Evolutionary conservation across 208 protist genomes (phyloP).

Genomic region (Leishmania braziliensis): DNA sequence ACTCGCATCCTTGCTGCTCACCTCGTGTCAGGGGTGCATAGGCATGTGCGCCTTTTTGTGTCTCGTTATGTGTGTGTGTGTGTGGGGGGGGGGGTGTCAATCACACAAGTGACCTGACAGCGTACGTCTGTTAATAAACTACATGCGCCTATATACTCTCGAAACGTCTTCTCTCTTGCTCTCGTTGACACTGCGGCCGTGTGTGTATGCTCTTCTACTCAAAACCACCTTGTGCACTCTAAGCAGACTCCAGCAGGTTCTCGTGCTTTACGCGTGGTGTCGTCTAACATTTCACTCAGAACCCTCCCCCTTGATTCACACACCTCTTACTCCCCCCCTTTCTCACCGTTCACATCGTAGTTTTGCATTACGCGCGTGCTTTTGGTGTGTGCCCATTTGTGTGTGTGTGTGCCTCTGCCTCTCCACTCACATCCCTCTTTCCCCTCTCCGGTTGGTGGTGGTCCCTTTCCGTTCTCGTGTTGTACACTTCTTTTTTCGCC

Average conservation of each 20-base stretch:
- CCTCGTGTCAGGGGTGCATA: background rate
- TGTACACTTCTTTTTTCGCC: background rate
- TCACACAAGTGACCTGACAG: background rate
- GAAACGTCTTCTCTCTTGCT: background rate
- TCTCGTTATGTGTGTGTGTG: background rate
- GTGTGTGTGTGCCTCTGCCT: background rate
- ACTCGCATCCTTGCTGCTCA: background rate
- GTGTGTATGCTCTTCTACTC: background rate
- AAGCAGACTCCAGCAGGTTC: background rate
- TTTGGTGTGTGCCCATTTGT: background rate
- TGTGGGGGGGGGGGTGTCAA: too few species aligned
- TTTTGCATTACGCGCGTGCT: background rate
- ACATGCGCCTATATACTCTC: background rate
- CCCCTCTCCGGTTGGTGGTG: background rate
- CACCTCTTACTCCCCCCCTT: too few species aligned
- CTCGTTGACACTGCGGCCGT: background rate
- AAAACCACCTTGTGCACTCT: background rate
- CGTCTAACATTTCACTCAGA: background rate
- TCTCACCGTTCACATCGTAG: background rate
- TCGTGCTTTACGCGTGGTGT: background rate
- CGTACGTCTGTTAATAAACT: background rate
- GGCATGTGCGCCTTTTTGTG: background rate
- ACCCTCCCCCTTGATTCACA: background rate
- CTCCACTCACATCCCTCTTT: background rate
- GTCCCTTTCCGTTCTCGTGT: background rate